phyloP scores from a whole-genome alignment of 768 basidiomycete species.

The Pisolithus albus region DNA sequence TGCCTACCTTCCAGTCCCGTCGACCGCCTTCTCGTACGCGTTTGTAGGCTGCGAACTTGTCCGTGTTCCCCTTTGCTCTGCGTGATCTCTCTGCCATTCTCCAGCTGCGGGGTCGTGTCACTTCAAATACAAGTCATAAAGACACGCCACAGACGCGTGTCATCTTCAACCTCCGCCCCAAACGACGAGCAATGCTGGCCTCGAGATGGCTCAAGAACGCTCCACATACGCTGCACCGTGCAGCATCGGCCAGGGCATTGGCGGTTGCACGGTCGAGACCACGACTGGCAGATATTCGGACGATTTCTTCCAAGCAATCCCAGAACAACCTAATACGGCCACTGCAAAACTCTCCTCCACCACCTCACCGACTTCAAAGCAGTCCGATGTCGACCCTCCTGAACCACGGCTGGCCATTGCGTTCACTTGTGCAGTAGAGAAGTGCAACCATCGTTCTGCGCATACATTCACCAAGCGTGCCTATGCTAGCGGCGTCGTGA shows the following conservation, averaged over 20 bases:
- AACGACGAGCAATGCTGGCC: conserved; percentile 35
- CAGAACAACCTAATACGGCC: conserved; percentile 6
- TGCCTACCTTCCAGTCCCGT: conserved; percentile 51
- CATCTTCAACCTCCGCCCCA: conserved; percentile 17
- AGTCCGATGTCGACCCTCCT: conserved; percentile 30
- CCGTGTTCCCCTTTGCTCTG: conserved; percentile 18
- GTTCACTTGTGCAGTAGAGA: conserved; percentile 78
- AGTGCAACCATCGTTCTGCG: conserved; percentile 73
- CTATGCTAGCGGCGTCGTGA: conserved; percentile 83
- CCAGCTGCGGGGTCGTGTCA: not conserved
- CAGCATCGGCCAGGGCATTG: conserved; percentile 30
- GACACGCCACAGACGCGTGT: conserved; percentile 26
- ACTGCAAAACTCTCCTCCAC: conserved; percentile 10
- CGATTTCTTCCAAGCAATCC: conserved; percentile 10
- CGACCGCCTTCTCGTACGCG: conserved; percentile 53
- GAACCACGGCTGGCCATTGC: conserved; percentile 69
- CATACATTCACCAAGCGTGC: conserved; percentile 82
- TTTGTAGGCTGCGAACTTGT: conserved; percentile 55
- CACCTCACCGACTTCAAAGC: conserved; percentile 3
- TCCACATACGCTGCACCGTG: conserved; percentile 38
- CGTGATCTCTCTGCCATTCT: conserved; percentile 26
- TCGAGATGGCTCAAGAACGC: conserved; percentile 40
- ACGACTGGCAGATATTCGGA: conserved; percentile 23
- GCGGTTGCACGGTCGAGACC: conserved; percentile 31
- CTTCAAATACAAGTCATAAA: not conserved